A percentile compares a stretch with the other conserved stretches of the same genome.
phyloP scores from a whole-genome alignment of 2,329 filamentous ascomycete species.

The Xylaria arbuscula region DNA sequence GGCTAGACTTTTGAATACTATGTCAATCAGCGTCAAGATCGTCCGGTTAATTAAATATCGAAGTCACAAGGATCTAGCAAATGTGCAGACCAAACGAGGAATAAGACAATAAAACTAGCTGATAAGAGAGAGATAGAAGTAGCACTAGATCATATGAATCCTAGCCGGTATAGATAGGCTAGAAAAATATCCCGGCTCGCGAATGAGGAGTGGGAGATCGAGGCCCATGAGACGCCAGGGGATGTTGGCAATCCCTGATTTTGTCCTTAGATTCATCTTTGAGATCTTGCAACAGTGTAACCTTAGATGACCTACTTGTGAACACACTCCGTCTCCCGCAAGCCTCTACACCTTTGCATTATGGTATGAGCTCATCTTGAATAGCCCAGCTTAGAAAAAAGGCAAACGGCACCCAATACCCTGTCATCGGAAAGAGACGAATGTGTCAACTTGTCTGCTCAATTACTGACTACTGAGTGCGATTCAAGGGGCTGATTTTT shows the following conservation, averaged over 20 bases:
- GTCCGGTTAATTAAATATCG: neutral
- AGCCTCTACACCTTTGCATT: neutral
- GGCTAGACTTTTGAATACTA: neutral
- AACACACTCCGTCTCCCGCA: neutral
- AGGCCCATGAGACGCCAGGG: neutral
- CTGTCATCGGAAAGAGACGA: neutral
- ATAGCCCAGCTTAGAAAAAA: neutral
- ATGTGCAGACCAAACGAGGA: neutral
- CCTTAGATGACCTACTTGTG: neutral
- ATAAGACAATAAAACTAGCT: neutral
- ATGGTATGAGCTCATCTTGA: neutral
- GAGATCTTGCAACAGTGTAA: neutral
- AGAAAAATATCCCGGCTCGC: neutral
- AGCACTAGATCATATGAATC: neutral
- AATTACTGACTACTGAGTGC: too few species aligned
- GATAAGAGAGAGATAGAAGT: neutral
- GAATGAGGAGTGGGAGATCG: neutral
- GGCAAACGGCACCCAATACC: neutral
- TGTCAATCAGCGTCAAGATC: neutral
- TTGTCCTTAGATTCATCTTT: neutral
- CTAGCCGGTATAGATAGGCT: neutral
- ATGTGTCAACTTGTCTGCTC: neutral
- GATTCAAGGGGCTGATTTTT: too few species aligned
- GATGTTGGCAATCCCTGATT: neutral
- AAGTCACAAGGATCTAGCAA: neutral